Percentiles rank a stretch among this genome's conserved stretches.
These are phyloP conservation scores for Candida argentea DNA, from an alignment of 805 yeast genomes.

Conservation along the genomic window DNA sequence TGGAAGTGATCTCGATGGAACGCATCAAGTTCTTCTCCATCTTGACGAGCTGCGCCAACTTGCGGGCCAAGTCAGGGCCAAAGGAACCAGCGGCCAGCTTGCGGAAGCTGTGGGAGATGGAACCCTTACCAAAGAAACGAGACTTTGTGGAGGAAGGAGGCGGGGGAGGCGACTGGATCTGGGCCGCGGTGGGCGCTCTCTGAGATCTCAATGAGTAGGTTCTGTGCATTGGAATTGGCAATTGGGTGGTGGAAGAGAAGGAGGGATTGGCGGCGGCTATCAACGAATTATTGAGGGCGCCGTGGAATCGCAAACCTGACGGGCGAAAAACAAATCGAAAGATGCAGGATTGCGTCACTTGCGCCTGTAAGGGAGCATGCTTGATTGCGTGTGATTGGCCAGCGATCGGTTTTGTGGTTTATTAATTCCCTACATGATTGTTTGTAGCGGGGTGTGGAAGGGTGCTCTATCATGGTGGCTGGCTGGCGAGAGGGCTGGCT, in stretches of 20 bases:
- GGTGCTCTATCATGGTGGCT: too few relatives aligned
- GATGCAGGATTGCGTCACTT: too few relatives aligned
- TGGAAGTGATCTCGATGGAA: slow-evolving; percentile 83
- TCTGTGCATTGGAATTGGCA: slow-evolving; percentile 52
- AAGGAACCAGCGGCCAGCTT: slow-evolving; percentile 81
- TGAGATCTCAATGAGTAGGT: slow-evolving; percentile 71
- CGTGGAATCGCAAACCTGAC: slow-evolving; percentile 2
- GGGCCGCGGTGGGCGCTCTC: slow-evolving; percentile 78
- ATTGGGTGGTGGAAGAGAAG: slow-evolving; percentile 3
- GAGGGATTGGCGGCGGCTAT: slow-evolving; percentile 2
- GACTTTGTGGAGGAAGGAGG: slow-evolving; percentile 68
- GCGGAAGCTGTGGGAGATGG: slow-evolving; percentile 61
- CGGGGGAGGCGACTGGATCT: slow-evolving; percentile 71
- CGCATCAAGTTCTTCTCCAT: slow-evolving; percentile 95
- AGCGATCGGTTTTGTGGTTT: neutral
- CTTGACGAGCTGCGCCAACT: slow-evolving; percentile 84
- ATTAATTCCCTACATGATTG: too few relatives aligned
- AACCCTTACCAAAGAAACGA: slow-evolving; percentile 66
- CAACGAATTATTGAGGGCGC: slow-evolving; percentile 2
- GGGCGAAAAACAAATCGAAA: slow-evolving; percentile 1
- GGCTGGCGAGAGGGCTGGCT: neutral
- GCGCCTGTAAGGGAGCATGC: too few relatives aligned
- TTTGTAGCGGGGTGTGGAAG: too few relatives aligned
- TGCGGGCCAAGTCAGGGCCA: slow-evolving; percentile 92
- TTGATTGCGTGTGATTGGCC: neutral